Percentiles rank a stretch among this genome's conserved stretches.
These are phyloP conservation scores for Leucogyrophana mollusca DNA, from an alignment of 768 basidiomycete genomes.

Conservation along the genomic window DNA sequence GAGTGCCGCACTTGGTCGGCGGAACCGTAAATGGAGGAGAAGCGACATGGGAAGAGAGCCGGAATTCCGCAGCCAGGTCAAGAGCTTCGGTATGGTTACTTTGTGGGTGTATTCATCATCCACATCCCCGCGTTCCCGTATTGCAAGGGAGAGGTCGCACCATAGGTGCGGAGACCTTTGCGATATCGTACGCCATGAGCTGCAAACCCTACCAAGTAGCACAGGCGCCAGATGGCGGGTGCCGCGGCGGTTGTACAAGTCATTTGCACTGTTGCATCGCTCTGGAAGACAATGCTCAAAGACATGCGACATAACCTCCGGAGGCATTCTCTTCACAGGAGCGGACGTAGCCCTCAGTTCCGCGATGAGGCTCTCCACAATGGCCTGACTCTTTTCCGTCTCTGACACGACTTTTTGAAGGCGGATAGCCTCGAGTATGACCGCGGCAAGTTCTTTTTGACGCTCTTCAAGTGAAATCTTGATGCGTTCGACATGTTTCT, in stretches of 20 bases:
- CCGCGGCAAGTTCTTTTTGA: constrained; percentile 11
- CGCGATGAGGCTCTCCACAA: constrained; percentile 7
- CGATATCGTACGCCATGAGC: constrained; percentile 22
- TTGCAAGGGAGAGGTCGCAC: constrained; percentile 17
- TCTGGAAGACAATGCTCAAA: constrained; percentile 23
- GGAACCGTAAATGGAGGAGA: constrained; percentile 16
- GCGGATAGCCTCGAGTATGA: constrained; percentile 9
- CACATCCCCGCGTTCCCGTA: constrained; percentile 20
- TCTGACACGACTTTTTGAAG: constrained; percentile 10
- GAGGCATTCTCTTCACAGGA: constrained; percentile 23
- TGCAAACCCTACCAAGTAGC: constrained; percentile 28
- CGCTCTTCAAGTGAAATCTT: too few species aligned
- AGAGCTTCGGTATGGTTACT: constrained; percentile 16
- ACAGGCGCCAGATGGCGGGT: constrained; percentile 19
- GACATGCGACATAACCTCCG: constrained; percentile 23
- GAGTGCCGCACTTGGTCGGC: constrained; percentile 19
- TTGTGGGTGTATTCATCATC: constrained; percentile 16
- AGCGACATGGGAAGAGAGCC: constrained; percentile 20
- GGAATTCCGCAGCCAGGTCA: constrained; percentile 20
- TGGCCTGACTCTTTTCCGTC: constrained; percentile 9
- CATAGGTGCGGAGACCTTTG: constrained; percentile 26
- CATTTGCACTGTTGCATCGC: background rate
- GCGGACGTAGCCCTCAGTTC: constrained; percentile 15
- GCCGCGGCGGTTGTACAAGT: background rate
- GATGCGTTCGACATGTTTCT: too few species aligned